Percentiles rank a stretch among this genome's conserved stretches.
phyloP scores from a whole-genome alignment of 1,139 yeast species.

The Kurtzmaniella quercitrusa region DNA sequence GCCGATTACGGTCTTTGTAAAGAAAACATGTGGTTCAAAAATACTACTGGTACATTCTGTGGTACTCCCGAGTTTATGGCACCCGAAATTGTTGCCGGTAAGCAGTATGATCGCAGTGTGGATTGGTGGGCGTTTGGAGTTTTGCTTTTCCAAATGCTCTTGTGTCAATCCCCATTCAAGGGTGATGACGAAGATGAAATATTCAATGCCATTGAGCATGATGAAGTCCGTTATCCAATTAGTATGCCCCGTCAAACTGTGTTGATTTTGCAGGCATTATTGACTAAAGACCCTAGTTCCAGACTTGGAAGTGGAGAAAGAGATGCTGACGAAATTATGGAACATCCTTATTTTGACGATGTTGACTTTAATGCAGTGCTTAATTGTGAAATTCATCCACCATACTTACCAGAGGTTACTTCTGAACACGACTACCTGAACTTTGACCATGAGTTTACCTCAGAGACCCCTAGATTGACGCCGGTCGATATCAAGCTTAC shows the following conservation, averaged over 20 bases:
- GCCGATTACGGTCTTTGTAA: conserved; percentile 98
- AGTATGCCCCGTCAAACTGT: conserved; percentile 98
- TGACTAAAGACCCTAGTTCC: conserved; percentile 80
- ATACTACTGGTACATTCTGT: conserved; percentile 91
- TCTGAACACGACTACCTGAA: conserved; percentile 89
- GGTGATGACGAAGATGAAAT: conserved; percentile 99
- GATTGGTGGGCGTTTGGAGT: conserved; percentile 99
- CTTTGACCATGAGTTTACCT: conserved; percentile 92
- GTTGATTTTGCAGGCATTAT: conserved; percentile 81
- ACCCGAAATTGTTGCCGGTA: conserved; percentile 92
- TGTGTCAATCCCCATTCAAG: conserved; percentile 95
- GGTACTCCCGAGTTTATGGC: conserved; percentile 99
- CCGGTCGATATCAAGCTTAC: conserved; percentile 89
- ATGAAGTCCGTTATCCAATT: conserved; percentile 96
- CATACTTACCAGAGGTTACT: conserved; percentile 74
- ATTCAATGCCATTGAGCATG: conserved; percentile 94
- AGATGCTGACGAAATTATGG: conserved; percentile 93
- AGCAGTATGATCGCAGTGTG: conserved; percentile 86
- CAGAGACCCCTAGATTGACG: conserved; percentile 91
- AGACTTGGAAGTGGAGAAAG: conserved; percentile 84
- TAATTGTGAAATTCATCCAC: conserved; percentile 73
- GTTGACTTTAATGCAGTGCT: conserved; percentile 86
- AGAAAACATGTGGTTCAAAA: conserved; percentile 91
- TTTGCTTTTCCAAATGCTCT: conserved; percentile 87
- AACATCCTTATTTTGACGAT: conserved; percentile 87